Evolutionary conservation across 495 filamentous ascomycete species (phyloP).

Genomic region (Terfezia boudieri): DNA sequence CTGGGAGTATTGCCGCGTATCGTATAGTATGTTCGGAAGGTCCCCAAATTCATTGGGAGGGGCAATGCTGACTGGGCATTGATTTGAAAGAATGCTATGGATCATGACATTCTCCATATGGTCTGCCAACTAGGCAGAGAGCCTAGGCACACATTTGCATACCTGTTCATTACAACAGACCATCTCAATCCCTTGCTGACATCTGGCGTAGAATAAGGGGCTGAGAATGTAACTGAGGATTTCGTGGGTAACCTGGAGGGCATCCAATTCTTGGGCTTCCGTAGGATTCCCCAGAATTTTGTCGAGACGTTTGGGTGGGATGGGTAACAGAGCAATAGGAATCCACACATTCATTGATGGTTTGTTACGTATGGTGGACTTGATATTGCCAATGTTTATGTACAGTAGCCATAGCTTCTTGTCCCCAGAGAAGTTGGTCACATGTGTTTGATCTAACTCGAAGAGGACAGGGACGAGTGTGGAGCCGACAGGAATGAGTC

Average conservation of each 20-base stretch:
- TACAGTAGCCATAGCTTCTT: background rate
- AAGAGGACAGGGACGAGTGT: background rate
- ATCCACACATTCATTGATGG: background rate
- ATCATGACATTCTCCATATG: too few relatives aligned
- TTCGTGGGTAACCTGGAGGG: background rate
- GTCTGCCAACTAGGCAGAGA: too few relatives aligned
- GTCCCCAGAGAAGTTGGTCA: constrained; percentile 2
- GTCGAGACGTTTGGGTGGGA: background rate
- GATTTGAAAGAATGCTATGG: too few relatives aligned
- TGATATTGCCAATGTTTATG: background rate
- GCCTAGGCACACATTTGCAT: background rate
- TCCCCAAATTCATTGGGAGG: too few relatives aligned
- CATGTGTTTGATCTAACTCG: background rate
- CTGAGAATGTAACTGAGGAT: too few relatives aligned
- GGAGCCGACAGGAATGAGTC: background rate
- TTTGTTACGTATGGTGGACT: background rate
- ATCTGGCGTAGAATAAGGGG: background rate
- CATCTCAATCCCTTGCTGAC: background rate
- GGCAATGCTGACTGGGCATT: too few relatives aligned
- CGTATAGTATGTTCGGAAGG: background rate
- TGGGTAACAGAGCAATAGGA: background rate
- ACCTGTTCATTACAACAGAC: background rate
- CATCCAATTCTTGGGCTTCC: background rate
- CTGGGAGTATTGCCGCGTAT: background rate
- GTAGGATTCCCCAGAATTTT: background rate